Evolutionary conservation across 2,329 filamentous ascomycete species (phyloP).

Genomic region (Blumeriella jaapii): DNA sequence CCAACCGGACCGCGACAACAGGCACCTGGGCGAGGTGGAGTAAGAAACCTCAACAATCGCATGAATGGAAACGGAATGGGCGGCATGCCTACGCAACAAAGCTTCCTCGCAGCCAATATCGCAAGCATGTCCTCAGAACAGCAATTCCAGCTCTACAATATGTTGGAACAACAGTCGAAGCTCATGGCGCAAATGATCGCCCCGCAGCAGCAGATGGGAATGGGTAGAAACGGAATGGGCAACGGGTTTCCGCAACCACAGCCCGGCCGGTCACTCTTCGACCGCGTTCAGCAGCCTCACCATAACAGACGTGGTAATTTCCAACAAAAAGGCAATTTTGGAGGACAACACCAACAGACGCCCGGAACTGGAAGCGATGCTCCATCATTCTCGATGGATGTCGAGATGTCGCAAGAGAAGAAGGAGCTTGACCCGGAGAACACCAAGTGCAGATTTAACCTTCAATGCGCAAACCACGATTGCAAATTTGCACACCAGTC

Average conservation of each 20-base stretch:
- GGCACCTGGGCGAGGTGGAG: slow-evolving; percentile 26
- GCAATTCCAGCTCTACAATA: slow-evolving; percentile 61
- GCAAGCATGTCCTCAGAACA: slow-evolving; percentile 52
- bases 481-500: slow-evolving; percentile 94
- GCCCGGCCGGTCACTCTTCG: slow-evolving; percentile 55
- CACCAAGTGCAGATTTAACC: slow-evolving; percentile 79
- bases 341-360: slow-evolving; percentile 13
- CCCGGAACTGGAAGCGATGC: slow-evolving; percentile 7
- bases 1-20: slow-evolving; percentile 57
- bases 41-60: slow-evolving; percentile 36
- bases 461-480: slow-evolving; percentile 75
- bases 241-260: slow-evolving; percentile 32
- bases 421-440: slow-evolving; percentile 42
- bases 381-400: slow-evolving; percentile 37
- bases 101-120: slow-evolving; percentile 32
- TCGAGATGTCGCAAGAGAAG: slow-evolving; percentile 47
- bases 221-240: slow-evolving; percentile 39
- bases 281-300: slow-evolving; percentile 42
- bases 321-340: slow-evolving; percentile 11
- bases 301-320: slow-evolving; percentile 18
- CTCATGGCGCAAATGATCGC: slow-evolving; percentile 64
- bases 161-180: slow-evolving; percentile 77
- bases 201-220: slow-evolving; percentile 38
- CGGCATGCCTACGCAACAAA: slow-evolving; percentile 31
- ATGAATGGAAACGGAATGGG: slow-evolving; percentile 32